Base-by-base conservation (phyloP, 805 yeast genomes). In the Wickerhamiella allomyrinae region DNA sequence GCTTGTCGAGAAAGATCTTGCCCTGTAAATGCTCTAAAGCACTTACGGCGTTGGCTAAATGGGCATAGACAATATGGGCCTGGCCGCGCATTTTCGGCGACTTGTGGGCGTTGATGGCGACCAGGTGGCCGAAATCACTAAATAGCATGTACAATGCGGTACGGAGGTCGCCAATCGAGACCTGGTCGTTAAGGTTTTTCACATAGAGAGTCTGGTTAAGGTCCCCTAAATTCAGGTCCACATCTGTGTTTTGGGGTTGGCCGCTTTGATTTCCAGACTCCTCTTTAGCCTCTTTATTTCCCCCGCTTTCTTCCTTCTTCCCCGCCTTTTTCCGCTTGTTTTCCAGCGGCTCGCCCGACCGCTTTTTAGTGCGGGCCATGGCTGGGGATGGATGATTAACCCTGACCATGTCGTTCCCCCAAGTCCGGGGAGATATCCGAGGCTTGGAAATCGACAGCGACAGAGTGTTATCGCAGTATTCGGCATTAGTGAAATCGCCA, bases 401-500 rank as follows among this genome's bases (percentile, higher is more conserved):
- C 29, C n/a, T 31, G 6, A 15, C 20, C n/a, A 45, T 46, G 50
- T 38, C 52, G 15, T 51, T 48, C 44, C 21, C 38, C 27, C 36
- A 31, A 5, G 22, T 41, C 15, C 46, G 44, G 24, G 38, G 41
- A 1, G 42, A 46, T 39, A 37, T 46, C 34, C 48, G 53, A 8
- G 67, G 76, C 7, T 61, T 79, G 39, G 95, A 89, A 58, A 73
- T 77, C 40, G 81, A 79, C 54, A 70, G 89, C 3, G 74, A 74
- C 40, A 52, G 65, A 1, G 62, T 71, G 20, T 61, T 79, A 21
- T 62, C 75, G 2, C 65, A 64, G 24, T 76, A 68, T 51, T 73
- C 83, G 6, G 62, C 71, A 4, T 73, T 68, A 56, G 73, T 76
- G 13, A 68, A 69, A 41, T 61, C 74, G 1, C 66, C 76, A 1